Evolutionary conservation across 208 protist species (phyloP), one percentile per base, ranked within the genome.

Genomic region (Acanthamoeba triangularis): DNA sequence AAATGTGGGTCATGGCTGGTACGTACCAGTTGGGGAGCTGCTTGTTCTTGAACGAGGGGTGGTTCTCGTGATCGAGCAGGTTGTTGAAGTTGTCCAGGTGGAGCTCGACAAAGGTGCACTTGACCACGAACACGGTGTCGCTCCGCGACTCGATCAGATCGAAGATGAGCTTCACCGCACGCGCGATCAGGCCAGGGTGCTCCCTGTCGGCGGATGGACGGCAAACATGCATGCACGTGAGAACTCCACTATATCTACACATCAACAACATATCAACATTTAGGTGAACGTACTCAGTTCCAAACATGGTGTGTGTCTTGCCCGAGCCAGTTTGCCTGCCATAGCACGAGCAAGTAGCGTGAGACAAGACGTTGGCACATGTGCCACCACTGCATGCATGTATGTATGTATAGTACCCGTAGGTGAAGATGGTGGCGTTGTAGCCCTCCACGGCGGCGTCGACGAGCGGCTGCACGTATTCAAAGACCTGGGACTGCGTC

Each of bases 401-500:
- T n/a, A n/a, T n/a, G n/a, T n/a, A n/a, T n/a, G n/a, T n/a, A n/a
- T n/a, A n/a, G n/a, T n/a, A n/a, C 65, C 90, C 90, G 54, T 94
- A 94, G 41, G 90, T 65, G 37, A 94, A 94, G 65, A 94, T n/a
- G 67, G 90, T 94, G 67, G 90, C 30, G 67, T 94, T 94, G 67
- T 94, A 94, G 65, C 90, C 90, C 25, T 94, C 67, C 28, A 94
- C 44, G 16, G 33, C 61, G 67, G 61, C 67, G 47, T 94, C 90
- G 41, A 94, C 33, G 30, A 94, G 69, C 35, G 85, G 85, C 14
- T n/a, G 20, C 28, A 82, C 61, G n/a, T 76, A 41, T 33, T 94
- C 90, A 30, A 84, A 94, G 3, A 94, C 44, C 28, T 82, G 67
- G 10, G 41, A 49, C 90, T 94, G 90, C 13, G 65, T 82, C 25